These are phyloP conservation scores for Rachicladosporium sp. DNA, from an alignment of 2,329 filamentous ascomycete genomes.

Conservation along the genomic window DNA sequence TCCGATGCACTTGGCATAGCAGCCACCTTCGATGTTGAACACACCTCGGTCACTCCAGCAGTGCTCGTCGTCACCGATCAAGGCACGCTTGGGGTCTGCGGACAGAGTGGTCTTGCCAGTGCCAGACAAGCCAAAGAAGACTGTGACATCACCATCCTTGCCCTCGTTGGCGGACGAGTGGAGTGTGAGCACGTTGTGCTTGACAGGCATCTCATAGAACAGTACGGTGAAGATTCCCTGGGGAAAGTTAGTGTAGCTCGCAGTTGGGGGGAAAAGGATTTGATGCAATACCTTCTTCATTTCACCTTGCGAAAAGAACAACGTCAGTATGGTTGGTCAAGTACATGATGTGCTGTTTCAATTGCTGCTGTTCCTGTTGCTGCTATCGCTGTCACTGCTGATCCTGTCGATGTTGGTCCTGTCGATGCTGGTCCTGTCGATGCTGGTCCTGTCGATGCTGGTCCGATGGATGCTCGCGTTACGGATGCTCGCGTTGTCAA, in stretches of 20 bases:
- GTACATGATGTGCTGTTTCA: too few relatives aligned
- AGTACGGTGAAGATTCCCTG: slow-evolving; percentile 88
- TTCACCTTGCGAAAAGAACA: slow-evolving; percentile 24
- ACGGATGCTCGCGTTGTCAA: too few relatives aligned
- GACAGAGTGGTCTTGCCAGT: slow-evolving; percentile 98
- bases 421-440: too few relatives aligned
- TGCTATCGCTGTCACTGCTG: too few relatives aligned
- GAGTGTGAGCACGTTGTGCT: slow-evolving; percentile 96
- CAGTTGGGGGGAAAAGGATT: too few relatives aligned
- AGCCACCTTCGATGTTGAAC: slow-evolving; percentile 99
- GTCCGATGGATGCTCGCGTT: too few relatives aligned
- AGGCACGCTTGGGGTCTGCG: slow-evolving; percentile 85
- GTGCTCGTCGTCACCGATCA: slow-evolving; percentile 99
- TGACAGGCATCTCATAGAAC: slow-evolving; percentile 99
- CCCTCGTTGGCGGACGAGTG: slow-evolving; percentile 99
- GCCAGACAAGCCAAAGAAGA: slow-evolving; percentile 97
- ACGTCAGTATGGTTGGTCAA: too few relatives aligned
- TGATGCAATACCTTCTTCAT: slow-evolving; percentile 17
- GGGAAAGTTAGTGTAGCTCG: too few relatives aligned
- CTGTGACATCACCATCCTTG: slow-evolving; percentile 83
- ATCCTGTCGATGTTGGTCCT: too few relatives aligned
- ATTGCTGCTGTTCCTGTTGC: too few relatives aligned
- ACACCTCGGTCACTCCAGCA: slow-evolving; percentile 95
- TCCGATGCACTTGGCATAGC: slow-evolving; percentile 98
- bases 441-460: too few relatives aligned